Conservation (phyloP, 1,284 basidiomycete genomes). For the Apiotrichum laibachii region DNA sequence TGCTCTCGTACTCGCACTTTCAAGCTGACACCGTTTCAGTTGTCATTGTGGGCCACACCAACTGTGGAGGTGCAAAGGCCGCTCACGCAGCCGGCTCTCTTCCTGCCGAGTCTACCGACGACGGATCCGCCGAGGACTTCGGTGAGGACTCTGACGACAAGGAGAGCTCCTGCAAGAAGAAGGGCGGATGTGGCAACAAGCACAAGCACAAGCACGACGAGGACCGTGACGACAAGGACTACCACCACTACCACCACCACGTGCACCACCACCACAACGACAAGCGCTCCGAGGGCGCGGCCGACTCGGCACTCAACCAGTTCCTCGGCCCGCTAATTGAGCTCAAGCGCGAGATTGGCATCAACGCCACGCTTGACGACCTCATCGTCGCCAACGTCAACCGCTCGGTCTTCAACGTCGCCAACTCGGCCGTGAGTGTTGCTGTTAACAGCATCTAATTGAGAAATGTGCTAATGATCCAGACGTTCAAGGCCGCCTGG, state of each 20-base stretch:
- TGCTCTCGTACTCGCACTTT: no score
- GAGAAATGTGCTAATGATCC: not conserved
- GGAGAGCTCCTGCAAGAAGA: no score
- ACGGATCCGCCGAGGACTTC: no score
- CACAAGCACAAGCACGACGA: constrained; percentile 2
- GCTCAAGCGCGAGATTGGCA: constrained; percentile 59
- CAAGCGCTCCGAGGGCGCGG: constrained; percentile 23
- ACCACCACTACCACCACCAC: constrained; percentile 12
- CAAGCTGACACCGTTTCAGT: constrained; percentile 54
- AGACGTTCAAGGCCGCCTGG: constrained; percentile 71
- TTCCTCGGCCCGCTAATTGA: constrained; percentile 71
- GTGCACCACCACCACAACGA: constrained; percentile 66
- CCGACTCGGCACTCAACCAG: constrained; percentile 58
- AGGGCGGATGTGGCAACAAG: not conserved
- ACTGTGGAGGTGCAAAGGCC: constrained; percentile 69
- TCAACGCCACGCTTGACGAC: constrained; percentile 53
- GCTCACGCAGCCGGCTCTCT: constrained; percentile 55
- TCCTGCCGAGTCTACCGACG: constrained; percentile 1
- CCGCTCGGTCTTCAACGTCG: constrained; percentile 69
- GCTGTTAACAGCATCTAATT: not conserved
- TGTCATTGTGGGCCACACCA: constrained; percentile 74
- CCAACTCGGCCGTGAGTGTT: constrained; percentile 32
- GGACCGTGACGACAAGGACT: constrained; percentile 4
- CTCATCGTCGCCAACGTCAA: constrained; percentile 76
- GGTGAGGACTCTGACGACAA: not conserved